These are phyloP conservation scores for Metschnikowia baotianmanensis DNA, from an alignment of 805 yeast genomes.

Conservation along the genomic window DNA sequence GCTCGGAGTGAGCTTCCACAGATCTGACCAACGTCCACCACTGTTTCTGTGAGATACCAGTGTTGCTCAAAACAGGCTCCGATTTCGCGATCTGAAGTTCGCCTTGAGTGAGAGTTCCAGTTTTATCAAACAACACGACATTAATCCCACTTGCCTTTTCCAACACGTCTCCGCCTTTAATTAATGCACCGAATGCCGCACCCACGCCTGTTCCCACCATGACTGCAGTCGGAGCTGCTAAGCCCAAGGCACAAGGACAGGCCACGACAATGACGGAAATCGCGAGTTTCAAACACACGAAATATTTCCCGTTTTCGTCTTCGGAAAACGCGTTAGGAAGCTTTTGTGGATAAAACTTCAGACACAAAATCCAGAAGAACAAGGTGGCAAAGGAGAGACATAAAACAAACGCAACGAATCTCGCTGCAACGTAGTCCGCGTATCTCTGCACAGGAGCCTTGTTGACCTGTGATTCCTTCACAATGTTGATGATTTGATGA, in stretches of 20 bases:
- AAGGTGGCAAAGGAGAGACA: conserved; percentile 64
- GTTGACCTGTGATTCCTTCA: conserved; percentile 83
- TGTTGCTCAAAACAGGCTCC: neutral
- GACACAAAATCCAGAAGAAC: conserved; percentile 36
- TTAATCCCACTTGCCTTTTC: conserved; percentile 68
- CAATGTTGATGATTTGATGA: conserved; percentile 80
- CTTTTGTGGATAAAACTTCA: conserved; percentile 17
- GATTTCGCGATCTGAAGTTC: conserved; percentile 47
- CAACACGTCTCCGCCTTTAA: conserved; percentile 89
- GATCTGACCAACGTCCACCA: conserved; percentile 58
- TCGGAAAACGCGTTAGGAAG: conserved; percentile 50
- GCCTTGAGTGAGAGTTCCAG: conserved; percentile 93
- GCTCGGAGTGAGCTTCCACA: conserved; percentile 73
- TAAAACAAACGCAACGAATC: conserved; percentile 78
- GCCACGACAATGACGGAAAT: conserved; percentile 96
- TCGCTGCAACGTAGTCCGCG: conserved; percentile 82
- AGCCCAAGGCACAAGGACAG: conserved; percentile 96
- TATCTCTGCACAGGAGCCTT: conserved; percentile 89
- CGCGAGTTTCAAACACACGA: conserved; percentile 71
- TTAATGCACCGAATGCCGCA: conserved; percentile 82
- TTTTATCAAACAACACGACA: conserved; percentile 83
- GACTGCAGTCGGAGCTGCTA: conserved; percentile 97
- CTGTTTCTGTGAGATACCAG: conserved; percentile 17
- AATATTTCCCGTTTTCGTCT: conserved; percentile 53
- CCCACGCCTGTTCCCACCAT: conserved; percentile 99